Base-by-base conservation (phyloP, 768 basidiomycete genomes). In the Tylopilus subfusipes region DNA sequence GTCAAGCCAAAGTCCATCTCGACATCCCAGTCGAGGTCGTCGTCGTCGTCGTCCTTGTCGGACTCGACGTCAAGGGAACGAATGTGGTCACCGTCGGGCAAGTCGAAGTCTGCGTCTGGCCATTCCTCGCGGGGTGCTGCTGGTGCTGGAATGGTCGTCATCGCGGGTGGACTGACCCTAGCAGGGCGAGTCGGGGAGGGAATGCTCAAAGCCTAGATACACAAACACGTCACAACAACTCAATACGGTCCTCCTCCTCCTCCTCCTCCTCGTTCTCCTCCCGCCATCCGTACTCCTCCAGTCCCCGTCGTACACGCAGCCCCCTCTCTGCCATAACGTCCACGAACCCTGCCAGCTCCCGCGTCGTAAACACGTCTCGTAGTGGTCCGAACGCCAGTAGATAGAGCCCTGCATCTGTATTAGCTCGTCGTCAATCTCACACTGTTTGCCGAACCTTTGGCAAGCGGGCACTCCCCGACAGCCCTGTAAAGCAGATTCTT, bases 81-180 rank as follows among this genome's bases (percentile, higher is more conserved):
- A 48, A 90, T 79, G 46, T 82, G 76, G 45, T 81, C 81, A 40
- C 82, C 90, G 45, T 93, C 90, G 51, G 87, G 85, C 21, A 93
- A 75, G 68, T 91, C 90, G 67, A 93, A 92, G 72, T 93, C 90
- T 57, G 87, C 86, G 70, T 93, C 90, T 42, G 82, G 79, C 90
- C 90, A 93, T 75, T 91, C 88, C 72, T 93, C 90, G 58, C 81
- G 80, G 52, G 75, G 71, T 57, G 78, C 74, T 43, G 80, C 73
- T 13, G 84, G 85, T 6, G 85, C 81, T 34, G 81, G 82, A 38
- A 84, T 75, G 48, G 85, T 73, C 52, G 76, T 69, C 86, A 89
- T 47, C 4, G 14, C 2, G 24, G 10, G 18, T 21, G 19, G 38
- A 19, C 39, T 21, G 36, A 25, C 52, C 52, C 52, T 12, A n/a